Conservation (phyloP, 2,329 filamentous ascomycete genomes). For the Proliferodiscus dingleyae region DNA sequence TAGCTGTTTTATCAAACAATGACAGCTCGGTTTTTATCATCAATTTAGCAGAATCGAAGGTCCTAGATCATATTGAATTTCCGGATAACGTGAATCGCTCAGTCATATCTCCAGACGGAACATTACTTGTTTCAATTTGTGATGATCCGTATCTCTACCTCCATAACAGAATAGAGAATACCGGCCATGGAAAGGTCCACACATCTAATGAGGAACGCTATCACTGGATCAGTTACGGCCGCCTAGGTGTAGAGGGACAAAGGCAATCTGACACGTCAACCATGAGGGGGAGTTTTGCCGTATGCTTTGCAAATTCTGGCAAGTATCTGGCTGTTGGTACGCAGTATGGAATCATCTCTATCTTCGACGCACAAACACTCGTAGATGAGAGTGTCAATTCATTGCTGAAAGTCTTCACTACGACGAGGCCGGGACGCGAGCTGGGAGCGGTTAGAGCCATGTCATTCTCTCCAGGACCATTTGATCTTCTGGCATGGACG, state of each 20-base stretch:
- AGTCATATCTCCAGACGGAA: slow-evolving; percentile 85
- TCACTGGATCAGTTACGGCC: slow-evolving; percentile 48
- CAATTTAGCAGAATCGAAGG: slow-evolving; percentile 62
- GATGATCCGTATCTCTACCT: slow-evolving; percentile 86
- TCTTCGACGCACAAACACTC: slow-evolving; percentile 58
- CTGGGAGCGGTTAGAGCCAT: slow-evolving; percentile 80
- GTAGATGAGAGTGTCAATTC: slow-evolving; percentile 46
- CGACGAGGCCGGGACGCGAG: slow-evolving; percentile 55
- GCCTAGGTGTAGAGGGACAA: slow-evolving; percentile 55
- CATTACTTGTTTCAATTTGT: slow-evolving; percentile 74
- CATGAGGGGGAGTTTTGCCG: slow-evolving; percentile 68
- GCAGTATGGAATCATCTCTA: slow-evolving; percentile 73
- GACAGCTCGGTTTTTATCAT: slow-evolving; percentile 86
- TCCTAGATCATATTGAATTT: slow-evolving; percentile 67
- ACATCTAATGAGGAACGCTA: slow-evolving; percentile 23
- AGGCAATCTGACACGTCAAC: slow-evolving; percentile 48
- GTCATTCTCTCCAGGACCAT: slow-evolving; percentile 84
- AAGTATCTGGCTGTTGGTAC: slow-evolving; percentile 70
- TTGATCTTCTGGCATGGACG: slow-evolving; percentile 88
- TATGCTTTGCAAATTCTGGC: slow-evolving; percentile 69
- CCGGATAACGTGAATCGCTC: slow-evolving; percentile 90
- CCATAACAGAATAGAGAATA: slow-evolving; percentile 50
- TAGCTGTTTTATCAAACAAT: slow-evolving; percentile 84
- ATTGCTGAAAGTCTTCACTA: slow-evolving; percentile 70
- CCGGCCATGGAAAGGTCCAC: not conserved